A percentile compares a stretch with the other conserved stretches of the same genome.
These are phyloP conservation scores for Cephalotrichum gorgonifer DNA, from an alignment of 2,329 filamentous ascomycete species.

Conservation along the genomic window DNA sequence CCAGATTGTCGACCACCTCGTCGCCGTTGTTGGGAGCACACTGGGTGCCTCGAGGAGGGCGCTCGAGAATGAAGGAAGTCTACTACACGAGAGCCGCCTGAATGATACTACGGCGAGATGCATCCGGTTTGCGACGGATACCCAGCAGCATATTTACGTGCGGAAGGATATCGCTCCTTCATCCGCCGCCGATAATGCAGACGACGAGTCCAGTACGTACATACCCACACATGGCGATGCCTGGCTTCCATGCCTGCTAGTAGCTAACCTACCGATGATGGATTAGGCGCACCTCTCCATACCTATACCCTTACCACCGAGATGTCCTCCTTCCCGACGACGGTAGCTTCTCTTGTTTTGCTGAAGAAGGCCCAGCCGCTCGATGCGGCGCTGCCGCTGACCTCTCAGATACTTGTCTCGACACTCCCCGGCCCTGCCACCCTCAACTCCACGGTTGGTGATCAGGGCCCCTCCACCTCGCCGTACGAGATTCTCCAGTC, in stretches of 20 bases:
- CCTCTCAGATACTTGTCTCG: slow-evolving; percentile 83
- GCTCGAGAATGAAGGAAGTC: slow-evolving; percentile 68
- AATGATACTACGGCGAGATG: slow-evolving; percentile 79
- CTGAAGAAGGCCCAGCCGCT: slow-evolving; percentile 85
- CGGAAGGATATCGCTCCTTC: slow-evolving; percentile 65
- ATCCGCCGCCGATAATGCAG: slow-evolving; percentile 38
- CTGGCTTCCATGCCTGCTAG: not conserved
- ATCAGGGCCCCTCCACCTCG: slow-evolving; percentile 64
- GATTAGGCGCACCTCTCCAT: slow-evolving; percentile 42
- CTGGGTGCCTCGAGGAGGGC: slow-evolving; percentile 68
- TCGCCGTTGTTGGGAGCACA: slow-evolving; percentile 59
- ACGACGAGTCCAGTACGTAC: slow-evolving; percentile 31
- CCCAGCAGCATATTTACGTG: slow-evolving; percentile 81
- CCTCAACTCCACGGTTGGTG: slow-evolving; percentile 53
- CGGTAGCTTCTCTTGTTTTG: slow-evolving; percentile 75
- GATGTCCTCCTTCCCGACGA: slow-evolving; percentile 69
- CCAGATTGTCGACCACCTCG: slow-evolving; percentile 61
- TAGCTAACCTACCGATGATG: slow-evolving; percentile 16
- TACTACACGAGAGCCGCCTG: slow-evolving; percentile 64
- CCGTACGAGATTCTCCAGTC: slow-evolving; percentile 91
- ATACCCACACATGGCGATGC: not conserved
- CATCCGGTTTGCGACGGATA: slow-evolving; percentile 78
- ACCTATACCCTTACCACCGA: slow-evolving; percentile 74
- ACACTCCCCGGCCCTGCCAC: slow-evolving; percentile 78
- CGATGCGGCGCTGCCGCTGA: slow-evolving; percentile 71